Evolutionary conservation across 2,329 filamentous ascomycete genomes (phyloP).

Genomic region (Diaporthe sp.): DNA sequence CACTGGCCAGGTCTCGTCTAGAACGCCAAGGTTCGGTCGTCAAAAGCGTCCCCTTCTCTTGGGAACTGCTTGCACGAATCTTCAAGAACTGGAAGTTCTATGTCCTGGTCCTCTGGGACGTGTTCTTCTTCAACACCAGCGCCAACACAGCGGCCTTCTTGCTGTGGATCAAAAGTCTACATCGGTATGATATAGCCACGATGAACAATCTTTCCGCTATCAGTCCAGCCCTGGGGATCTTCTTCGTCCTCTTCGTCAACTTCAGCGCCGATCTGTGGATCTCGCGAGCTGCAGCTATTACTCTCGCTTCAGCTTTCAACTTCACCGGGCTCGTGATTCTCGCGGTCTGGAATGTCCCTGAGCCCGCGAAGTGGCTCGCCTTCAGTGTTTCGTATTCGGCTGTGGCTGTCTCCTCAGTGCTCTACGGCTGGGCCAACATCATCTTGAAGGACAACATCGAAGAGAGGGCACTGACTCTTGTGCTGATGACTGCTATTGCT

Average conservation of each 20-base stretch:
- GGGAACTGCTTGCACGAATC: slow-evolving; percentile 51
- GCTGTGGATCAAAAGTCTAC: slow-evolving; percentile 70
- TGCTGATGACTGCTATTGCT: slow-evolving; percentile 65
- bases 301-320: slow-evolving; percentile 64
- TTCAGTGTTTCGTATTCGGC: slow-evolving; percentile 64
- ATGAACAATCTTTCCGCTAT: slow-evolving; percentile 67
- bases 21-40: slow-evolving; percentile 39
- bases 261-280: slow-evolving; percentile 67
- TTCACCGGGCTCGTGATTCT: slow-evolving; percentile 67
- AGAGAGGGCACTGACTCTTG: slow-evolving; percentile 63
- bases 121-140: slow-evolving; percentile 70
- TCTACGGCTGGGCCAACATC: slow-evolving; percentile 70
- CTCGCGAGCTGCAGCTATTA: slow-evolving; percentile 68
- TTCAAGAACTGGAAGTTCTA: slow-evolving; percentile 62
- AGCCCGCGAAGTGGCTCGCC: slow-evolving; percentile 68
- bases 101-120: slow-evolving; percentile 62
- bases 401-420: slow-evolving; percentile 65
- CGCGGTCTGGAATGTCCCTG: slow-evolving; percentile 69
- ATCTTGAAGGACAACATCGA: slow-evolving; percentile 60
- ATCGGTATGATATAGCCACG: slow-evolving; percentile 59
- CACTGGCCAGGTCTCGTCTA: slow-evolving; percentile 50
- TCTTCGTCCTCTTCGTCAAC: slow-evolving; percentile 66
- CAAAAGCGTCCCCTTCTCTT: slow-evolving; percentile 45
- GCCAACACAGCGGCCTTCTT: slow-evolving; percentile 63
- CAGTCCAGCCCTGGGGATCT: slow-evolving; percentile 68